Evolutionary conservation across 805 yeast species (phyloP), one percentile per base, ranked within the genome.

Genomic region (Yarrowia keelungensis): DNA sequence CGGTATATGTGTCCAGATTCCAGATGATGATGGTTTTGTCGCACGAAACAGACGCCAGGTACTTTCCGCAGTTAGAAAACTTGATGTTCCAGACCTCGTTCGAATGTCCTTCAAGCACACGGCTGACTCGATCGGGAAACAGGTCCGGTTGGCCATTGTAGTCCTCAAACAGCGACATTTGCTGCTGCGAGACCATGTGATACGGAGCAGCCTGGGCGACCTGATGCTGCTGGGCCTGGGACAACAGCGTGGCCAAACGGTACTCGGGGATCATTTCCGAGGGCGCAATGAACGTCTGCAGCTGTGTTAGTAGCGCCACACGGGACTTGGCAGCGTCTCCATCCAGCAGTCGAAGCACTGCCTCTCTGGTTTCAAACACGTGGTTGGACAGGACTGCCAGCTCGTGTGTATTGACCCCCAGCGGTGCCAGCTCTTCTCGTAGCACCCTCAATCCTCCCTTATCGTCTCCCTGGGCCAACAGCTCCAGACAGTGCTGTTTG

Each of bases 1-100:
- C 53, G 16, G 65, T 47, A 39, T 70, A 69, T 53, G 87, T 80
- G 4, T 79, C 75, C 1, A 88, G 89, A 75, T 88, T 89, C 79
- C 90, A 92, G 12, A 92, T 81, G 41, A 86, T 78, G 45, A 91
- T 81, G 32, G 83, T 80, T 8, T 86, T 83, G 75, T 91, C 96
- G 15, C 86, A 83, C 8, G 95, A 87, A 0, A 93, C 89, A 0
- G 93, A 85, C n/a, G 91, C 96, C 47, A 93, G 79, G 71, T 81
- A 87, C 71, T 82, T 83, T 2, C 97, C 97, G 78, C 85, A 84
- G 56, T 92, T 90, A 7, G 95, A 89, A 75, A 91, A 92, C 69
- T 85, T 85, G 14, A 89, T 82, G 75, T 82, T 89, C 98, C 98
- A 93, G 12, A 91, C 94, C 76, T 93, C 97, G 74, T 88, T 86